Percentiles rank a stretch among this genome's conserved stretches.
Evolutionary conservation across 2,329 filamentous ascomycete genomes (phyloP).

Genomic region (Aschersonia sp.): DNA sequence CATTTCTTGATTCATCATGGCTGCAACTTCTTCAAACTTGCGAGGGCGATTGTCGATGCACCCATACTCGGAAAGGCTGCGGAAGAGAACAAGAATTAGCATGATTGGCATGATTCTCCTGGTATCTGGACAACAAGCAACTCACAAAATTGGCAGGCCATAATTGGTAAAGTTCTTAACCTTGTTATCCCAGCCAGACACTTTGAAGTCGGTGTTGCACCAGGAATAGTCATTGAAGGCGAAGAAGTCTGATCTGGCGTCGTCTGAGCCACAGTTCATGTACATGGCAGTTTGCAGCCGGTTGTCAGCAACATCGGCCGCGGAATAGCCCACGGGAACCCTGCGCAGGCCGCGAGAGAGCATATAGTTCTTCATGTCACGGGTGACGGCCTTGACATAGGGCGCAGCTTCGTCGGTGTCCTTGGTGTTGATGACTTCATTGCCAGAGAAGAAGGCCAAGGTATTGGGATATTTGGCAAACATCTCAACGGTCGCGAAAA

Average conservation of each 20-base stretch:
- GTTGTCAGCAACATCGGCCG: conserved; percentile 73
- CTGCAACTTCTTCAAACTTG: conserved; percentile 62
- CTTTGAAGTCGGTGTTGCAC: conserved; percentile 58
- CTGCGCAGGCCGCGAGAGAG: conserved; percentile 43
- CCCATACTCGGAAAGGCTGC: conserved; percentile 76
- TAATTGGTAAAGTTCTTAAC: conserved; percentile 79
- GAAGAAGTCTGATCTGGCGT: conserved; percentile 78
- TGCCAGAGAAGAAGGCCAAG: conserved; percentile 72
- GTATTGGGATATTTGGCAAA: conserved; percentile 79
- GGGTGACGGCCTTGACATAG: conserved; percentile 66
- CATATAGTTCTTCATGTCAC: conserved; percentile 63
- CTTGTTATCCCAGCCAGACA: conserved; percentile 75
- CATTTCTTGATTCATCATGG: conserved; percentile 77
- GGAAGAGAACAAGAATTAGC: background rate
- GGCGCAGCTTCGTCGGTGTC: conserved; percentile 52
- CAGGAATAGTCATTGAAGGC: conserved; percentile 85
- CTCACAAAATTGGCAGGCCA: conserved; percentile 68
- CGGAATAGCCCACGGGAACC: conserved; percentile 63
- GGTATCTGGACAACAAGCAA: background rate
- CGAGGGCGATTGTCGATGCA: conserved; percentile 67
- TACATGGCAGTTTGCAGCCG: conserved; percentile 76
- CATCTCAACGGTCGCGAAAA: conserved; percentile 79
- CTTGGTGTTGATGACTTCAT: conserved; percentile 61
- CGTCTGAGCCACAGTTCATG: conserved; percentile 84
- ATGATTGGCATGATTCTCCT: no score